phyloP scores from a whole-genome alignment of 345 rosid genomes.

The Cardamine chenopodiifolia region DNA sequence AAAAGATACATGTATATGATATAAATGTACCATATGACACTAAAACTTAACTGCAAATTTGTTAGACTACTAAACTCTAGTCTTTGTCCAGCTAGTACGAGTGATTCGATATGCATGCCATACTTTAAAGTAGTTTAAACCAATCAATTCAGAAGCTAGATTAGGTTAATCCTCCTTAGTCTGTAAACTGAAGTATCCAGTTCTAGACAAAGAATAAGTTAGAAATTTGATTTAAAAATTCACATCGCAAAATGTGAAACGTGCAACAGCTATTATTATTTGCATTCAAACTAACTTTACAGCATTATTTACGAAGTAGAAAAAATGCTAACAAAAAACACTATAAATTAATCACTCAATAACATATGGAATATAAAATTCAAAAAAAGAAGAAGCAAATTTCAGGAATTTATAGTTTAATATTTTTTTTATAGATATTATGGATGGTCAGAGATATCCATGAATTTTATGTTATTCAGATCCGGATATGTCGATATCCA shows the following conservation, averaged over 20 bases:
- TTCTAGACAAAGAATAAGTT: neutral
- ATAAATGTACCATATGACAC: neutral
- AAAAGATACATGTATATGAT: neutral
- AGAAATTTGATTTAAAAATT: neutral
- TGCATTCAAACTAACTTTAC: neutral
- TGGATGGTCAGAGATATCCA: no score
- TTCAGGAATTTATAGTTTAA: no score
- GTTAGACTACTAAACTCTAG: neutral
- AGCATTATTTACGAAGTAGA: neutral
- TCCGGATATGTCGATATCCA: no score
- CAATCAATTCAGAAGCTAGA: neutral
- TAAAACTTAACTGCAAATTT: neutral
- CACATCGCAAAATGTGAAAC: neutral
- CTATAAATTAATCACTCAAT: no score
- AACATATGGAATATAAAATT: no score
- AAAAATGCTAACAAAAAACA: neutral
- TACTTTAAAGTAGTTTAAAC: neutral
- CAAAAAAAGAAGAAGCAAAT: no score
- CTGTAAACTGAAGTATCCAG: neutral
- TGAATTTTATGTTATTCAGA: no score
- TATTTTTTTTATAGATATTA: no score
- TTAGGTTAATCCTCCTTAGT: neutral
- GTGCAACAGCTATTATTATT: neutral
- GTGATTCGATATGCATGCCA: neutral
- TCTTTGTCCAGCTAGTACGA: neutral